Percentiles rank a stretch among this genome's conserved stretches.
Conservation (phyloP, 2,329 filamentous ascomycete species). For the Colletotrichum liaoningense region DNA sequence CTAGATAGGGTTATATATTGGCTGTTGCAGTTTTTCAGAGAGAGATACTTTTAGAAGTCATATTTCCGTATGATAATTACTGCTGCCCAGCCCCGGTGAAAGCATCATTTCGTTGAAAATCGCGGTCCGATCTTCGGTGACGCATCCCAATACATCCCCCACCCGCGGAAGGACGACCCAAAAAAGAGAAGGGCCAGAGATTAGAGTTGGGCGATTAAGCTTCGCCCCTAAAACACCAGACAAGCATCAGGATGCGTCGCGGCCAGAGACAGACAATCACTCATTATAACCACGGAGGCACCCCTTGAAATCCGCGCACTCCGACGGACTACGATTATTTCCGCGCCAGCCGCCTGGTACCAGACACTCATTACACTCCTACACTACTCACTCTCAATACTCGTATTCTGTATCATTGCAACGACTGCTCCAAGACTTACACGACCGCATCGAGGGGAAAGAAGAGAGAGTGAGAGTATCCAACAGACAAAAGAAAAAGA, state of each 20-base stretch:
- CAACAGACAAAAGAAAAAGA: background rate
- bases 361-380: background rate
- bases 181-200: background rate
- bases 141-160: background rate
- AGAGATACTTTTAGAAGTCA: too few species aligned
- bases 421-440: background rate
- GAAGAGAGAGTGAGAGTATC: background rate
- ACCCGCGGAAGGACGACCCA: background rate
- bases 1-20: background rate
- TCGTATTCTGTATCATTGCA: background rate
- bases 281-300: constrained; percentile 22
- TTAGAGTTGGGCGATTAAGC: constrained; percentile 28
- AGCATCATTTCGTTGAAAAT: background rate
- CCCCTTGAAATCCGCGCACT: constrained; percentile 2
- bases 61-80: too few species aligned
- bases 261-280: background rate
- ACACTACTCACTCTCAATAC: background rate
- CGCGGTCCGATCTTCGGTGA: background rate
- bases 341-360: constrained; percentile 11
- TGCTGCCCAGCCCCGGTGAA: background rate
- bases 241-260: constrained; percentile 23
- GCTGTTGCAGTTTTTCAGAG: too few species aligned
- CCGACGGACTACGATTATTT: constrained; percentile 24
- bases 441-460: background rate
- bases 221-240: constrained; percentile 31